A percentile compares a stretch with the other conserved stretches of the same genome.
phyloP scores from a whole-genome alignment of 306 rosid species.

The Herpetospermum pedunculosum region DNA sequence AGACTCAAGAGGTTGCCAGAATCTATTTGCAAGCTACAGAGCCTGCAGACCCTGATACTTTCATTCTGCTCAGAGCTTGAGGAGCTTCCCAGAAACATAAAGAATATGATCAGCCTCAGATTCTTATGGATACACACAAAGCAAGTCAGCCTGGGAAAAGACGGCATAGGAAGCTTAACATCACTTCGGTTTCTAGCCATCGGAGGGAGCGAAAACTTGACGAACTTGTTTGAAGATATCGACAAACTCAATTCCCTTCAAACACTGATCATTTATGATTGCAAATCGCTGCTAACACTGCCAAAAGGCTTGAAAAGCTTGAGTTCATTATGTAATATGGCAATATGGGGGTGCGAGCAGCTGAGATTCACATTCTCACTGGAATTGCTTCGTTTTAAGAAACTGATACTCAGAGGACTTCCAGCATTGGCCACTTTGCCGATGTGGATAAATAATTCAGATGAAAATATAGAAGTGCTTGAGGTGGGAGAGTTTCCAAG shows the following conservation, averaged over 20 bases:
- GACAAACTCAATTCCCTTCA: background rate
- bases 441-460: background rate
- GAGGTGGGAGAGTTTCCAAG: background rate
- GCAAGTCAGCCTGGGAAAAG: background rate
- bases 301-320: background rate
- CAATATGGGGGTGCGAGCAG: background rate
- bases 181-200: conserved; percentile 1
- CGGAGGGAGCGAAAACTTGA: background rate
- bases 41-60: conserved; percentile 1
- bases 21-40: conserved; percentile 11
- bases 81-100: conserved; percentile 11
- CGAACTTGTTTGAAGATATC: conserved; percentile 3
- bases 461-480: background rate
- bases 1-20: conserved; percentile 7
- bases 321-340: background rate
- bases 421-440: background rate
- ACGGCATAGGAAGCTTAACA: background rate
- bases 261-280: background rate
- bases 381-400: background rate
- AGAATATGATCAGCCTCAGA: conserved; percentile 13
- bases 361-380: background rate
- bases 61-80: conserved; percentile 4
- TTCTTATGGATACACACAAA: background rate
- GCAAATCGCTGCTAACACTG: background rate
- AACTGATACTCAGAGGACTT: background rate